These are phyloP conservation scores for Macaranga tanarius DNA, from an alignment of 441 rosid species.

Conservation along the genomic window DNA sequence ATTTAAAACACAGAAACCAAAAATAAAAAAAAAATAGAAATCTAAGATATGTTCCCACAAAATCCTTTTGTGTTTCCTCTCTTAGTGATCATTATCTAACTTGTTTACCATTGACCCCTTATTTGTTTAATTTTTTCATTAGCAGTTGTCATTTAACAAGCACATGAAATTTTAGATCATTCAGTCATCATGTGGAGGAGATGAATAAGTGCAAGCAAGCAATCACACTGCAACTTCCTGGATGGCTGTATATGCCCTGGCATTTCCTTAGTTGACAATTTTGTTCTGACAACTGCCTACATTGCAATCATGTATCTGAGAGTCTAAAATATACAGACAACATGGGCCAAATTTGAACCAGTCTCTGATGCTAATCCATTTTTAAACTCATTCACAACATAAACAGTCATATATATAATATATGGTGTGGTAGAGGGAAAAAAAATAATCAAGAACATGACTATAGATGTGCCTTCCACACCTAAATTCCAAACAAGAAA, in stretches of 20 bases:
- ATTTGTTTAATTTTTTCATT: background rate
- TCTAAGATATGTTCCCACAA: no score
- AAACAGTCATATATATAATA: background rate
- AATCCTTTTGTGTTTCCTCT: no score
- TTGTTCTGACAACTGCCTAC: background rate
- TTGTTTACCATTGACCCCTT: background rate
- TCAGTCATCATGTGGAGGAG: background rate
- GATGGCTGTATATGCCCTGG: background rate
- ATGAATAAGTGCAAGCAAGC: background rate
- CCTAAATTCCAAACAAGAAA: conserved; percentile 14
- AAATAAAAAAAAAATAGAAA: no score
- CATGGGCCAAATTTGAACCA: background rate
- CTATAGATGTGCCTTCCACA: conserved; percentile 10
- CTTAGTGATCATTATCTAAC: background rate
- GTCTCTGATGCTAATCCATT: background rate
- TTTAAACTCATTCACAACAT: background rate
- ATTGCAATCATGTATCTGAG: conserved; percentile 2
- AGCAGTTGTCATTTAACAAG: background rate
- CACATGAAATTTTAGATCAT: background rate
- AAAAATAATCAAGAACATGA: no score
- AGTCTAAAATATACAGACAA: background rate
- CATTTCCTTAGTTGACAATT: background rate
- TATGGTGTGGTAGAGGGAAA: background rate
- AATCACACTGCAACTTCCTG: background rate
- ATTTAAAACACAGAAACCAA: no score